Percentiles rank a stretch among this genome's conserved stretches.
Conservation (phyloP, 495 filamentous ascomycete genomes). For the Penicillium salamii region DNA sequence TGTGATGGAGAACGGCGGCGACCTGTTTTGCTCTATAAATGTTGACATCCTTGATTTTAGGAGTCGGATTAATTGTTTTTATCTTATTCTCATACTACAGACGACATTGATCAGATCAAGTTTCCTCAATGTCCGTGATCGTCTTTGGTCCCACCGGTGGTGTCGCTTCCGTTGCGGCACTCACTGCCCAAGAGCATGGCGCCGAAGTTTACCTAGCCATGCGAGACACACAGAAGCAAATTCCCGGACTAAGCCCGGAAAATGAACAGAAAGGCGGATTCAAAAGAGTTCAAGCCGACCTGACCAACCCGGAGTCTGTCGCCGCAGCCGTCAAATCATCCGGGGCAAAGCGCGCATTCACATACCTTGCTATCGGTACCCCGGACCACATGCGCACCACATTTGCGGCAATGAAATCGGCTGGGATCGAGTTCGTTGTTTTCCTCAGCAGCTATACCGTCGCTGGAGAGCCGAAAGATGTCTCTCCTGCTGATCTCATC, state of each 20-base stretch:
- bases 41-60: too few species aligned
- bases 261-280: slow-evolving; percentile 13
- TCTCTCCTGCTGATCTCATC: slow-evolving; percentile 16
- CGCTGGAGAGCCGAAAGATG: slow-evolving; percentile 11
- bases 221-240: slow-evolving; percentile 20
- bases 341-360: slow-evolving; percentile 29
- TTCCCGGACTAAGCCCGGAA: slow-evolving; percentile 9
- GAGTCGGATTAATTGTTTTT: too few species aligned
- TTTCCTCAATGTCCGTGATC: slow-evolving; percentile 8
- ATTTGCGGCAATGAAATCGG: slow-evolving; percentile 22
- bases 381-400: slow-evolving; percentile 26
- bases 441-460: slow-evolving; percentile 27
- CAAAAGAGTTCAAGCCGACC: slow-evolving; percentile 28
- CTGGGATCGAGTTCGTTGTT: slow-evolving; percentile 28
- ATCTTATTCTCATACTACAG: neutral
- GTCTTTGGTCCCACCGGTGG: slow-evolving; percentile 29
- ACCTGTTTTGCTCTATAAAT: too few species aligned
- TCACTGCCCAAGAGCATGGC: slow-evolving; percentile 36
- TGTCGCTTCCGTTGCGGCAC: slow-evolving; percentile 37
- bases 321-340: slow-evolving; percentile 16
- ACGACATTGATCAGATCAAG: too few species aligned
- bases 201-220: slow-evolving; percentile 22
- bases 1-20: too few species aligned
- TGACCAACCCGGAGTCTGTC: slow-evolving; percentile 25
- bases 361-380: slow-evolving; percentile 21